These are phyloP conservation scores for Agrocybe praecox DNA, from an alignment of 768 basidiomycete genomes.

Conservation along the genomic window DNA sequence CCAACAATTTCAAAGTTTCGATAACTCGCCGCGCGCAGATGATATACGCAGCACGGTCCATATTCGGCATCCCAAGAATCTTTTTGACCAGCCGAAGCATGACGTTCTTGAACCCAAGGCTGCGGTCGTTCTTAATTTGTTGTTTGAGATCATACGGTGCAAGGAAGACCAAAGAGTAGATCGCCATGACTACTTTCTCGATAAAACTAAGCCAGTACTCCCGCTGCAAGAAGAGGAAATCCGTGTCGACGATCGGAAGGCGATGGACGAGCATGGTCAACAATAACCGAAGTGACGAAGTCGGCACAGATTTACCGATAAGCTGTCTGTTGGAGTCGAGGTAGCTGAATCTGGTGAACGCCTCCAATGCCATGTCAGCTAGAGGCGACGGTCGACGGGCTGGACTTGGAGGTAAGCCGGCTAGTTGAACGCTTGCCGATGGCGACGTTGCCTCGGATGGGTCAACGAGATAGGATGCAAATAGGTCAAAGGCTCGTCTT, in stretches of 20 bases:
- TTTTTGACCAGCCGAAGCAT: conserved; percentile 74
- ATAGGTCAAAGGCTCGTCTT: conserved; percentile 61
- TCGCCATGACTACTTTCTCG: conserved; percentile 77
- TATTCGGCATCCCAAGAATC: conserved; percentile 53
- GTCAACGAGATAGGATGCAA: conserved; percentile 79
- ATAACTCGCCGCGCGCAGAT: conserved; percentile 66
- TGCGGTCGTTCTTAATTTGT: conserved; percentile 64
- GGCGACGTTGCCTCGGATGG: conserved; percentile 68
- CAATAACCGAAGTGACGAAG: conserved; percentile 56
- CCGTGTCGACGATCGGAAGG: conserved; percentile 77
- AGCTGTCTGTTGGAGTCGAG: conserved; percentile 78
- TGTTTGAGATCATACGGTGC: conserved; percentile 76
- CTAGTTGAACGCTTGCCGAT: conserved; percentile 54
- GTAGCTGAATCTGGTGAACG: conserved; percentile 78
- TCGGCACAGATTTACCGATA: conserved; percentile 62
- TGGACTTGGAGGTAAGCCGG: conserved; percentile 43
- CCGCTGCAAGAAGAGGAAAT: conserved; percentile 66
- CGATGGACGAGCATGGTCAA: conserved; percentile 78
- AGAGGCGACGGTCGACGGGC: conserved; percentile 57
- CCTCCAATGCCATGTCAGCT: conserved; percentile 80
- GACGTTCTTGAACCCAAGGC: conserved; percentile 68
- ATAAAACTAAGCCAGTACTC: conserved; percentile 78
- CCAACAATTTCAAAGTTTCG: conserved; percentile 79
- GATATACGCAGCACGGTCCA: conserved; percentile 53
- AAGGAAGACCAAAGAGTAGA: conserved; percentile 87